Evolutionary conservation across 805 yeast species (phyloP), one percentile per base, ranked within the genome.

Genomic region (Wilhelminamyces savonicus): DNA sequence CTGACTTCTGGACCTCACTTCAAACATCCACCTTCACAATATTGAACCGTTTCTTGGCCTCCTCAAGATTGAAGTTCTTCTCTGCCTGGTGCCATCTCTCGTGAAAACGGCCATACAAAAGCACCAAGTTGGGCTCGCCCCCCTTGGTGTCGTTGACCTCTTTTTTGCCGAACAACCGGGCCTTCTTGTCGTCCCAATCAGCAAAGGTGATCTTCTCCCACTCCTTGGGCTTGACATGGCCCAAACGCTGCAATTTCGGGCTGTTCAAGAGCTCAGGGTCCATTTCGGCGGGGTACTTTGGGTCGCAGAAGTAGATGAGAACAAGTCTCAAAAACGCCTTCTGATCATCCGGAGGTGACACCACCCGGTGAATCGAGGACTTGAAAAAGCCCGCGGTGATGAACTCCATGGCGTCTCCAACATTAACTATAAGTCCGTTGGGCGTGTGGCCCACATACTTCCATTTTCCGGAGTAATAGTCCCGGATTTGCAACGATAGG

Each of bases 41-140:
- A 8, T 11, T 5, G 24, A 13, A 23, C 24, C 12, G 9, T 16
- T 23, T 23, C 10, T 10, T n/a, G 16, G 24, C 24, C 24, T 23
- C 24, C 10, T n/a, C 24, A 4, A 23, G 5, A 4, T 14, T 9
- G 14, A 23, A 23, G 13, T 7, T 10, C 24, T 7, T 7, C 9
- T 52, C 56, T 15, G 45, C 43, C 32, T 59, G 66, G 28, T 63
- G 66, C 71, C 71, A 65, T 32, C 71, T 48, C 41, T 65, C 71
- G 22, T 64, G 62, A 10, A 53, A 36, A 23, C 71, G 44, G 5
- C 70, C 71, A 29, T 55, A 58, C n/a, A 62, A 23, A 19, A 51
- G 40, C n/a, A 60, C 62, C 21, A 52, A 47, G 23, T 48, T 52
- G 2, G 66, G 66, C 18, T 60, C 67, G 16, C 60, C 68, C 7